Percentiles rank a stretch among this genome's conserved stretches.
Conservation (phyloP, 148 eudicot genomes). For the Fagopyrum tataricum region DNA sequence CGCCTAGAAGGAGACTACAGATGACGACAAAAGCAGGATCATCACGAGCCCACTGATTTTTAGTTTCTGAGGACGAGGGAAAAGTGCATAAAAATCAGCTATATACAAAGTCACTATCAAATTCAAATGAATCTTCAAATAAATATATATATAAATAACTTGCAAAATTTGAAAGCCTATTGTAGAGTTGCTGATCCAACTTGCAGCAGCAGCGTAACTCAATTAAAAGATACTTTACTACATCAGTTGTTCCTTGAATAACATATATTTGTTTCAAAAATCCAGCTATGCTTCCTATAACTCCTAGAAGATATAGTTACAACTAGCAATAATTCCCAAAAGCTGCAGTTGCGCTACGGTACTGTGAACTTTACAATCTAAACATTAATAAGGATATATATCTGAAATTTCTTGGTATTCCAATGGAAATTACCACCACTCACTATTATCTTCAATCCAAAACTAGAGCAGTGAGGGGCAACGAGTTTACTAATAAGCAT, state of each 20-base stretch:
- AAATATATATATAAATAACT: neutral
- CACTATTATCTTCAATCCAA: neutral
- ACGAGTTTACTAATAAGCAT: neutral
- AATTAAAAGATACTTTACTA: neutral
- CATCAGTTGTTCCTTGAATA: neutral
- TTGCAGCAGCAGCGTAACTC: neutral
- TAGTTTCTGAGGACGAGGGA: slow-evolving; percentile 66
- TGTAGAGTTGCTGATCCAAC: neutral
- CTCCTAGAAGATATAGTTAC: neutral
- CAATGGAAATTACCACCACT: neutral
- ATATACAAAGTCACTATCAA: neutral
- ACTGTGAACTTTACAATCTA: neutral
- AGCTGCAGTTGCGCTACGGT: neutral
- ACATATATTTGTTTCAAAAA: neutral
- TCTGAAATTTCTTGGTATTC: neutral
- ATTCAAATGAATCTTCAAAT: neutral
- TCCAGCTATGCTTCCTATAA: neutral
- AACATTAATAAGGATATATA: neutral
- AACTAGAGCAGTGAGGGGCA: neutral
- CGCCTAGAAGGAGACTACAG: slow-evolving; percentile 77
- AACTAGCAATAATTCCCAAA: neutral
- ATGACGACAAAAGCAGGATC: slow-evolving; percentile 99
- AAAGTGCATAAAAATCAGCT: slow-evolving; percentile 13
- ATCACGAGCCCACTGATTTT: slow-evolving; percentile 99
- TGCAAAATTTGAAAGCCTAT: neutral